phyloP scores from a whole-genome alignment of 2,329 filamentous ascomycete genomes.

The Pyrenophora graminea region DNA sequence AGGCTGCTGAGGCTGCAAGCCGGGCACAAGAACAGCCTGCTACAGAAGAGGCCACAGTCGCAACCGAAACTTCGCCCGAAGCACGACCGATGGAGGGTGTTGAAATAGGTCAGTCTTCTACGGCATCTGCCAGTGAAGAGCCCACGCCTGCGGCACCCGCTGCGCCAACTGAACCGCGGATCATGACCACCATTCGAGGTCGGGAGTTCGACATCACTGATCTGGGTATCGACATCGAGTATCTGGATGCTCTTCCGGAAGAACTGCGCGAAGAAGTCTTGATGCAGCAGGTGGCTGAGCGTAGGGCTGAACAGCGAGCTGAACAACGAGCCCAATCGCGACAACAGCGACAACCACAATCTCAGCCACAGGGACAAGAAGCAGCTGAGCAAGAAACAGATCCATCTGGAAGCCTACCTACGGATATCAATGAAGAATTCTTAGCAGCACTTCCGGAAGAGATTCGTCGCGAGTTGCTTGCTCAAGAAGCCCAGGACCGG shows the following conservation, averaged over 20 bases:
- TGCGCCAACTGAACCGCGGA: constrained; percentile 56
- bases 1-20: constrained; percentile 46
- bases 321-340: constrained; percentile 14
- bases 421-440: constrained; percentile 90
- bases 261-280: constrained; percentile 96
- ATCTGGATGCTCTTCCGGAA: constrained; percentile 94
- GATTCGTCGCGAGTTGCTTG: constrained; percentile 85
- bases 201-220: constrained; percentile 91
- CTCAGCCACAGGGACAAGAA: constrained; percentile 17
- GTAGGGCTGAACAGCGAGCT: constrained; percentile 56
- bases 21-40: constrained; percentile 36
- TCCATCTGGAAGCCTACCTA: constrained; percentile 70
- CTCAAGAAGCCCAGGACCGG: constrained; percentile 86
- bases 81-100: constrained; percentile 76
- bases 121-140: constrained; percentile 31
- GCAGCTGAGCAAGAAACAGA: constrained; percentile 15
- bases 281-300: constrained; percentile 82
- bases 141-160: constrained; percentile 18
- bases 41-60: constrained; percentile 32
- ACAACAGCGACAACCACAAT: constrained; percentile 58
- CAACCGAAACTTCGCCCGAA: constrained; percentile 46
- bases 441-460: constrained; percentile 89
- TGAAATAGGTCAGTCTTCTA: constrained; percentile 54
- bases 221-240: constrained; percentile 91
- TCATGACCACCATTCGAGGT: constrained; percentile 83